Base-by-base conservation (phyloP, 306 rosid genomes). In the Castanea sativa region DNA sequence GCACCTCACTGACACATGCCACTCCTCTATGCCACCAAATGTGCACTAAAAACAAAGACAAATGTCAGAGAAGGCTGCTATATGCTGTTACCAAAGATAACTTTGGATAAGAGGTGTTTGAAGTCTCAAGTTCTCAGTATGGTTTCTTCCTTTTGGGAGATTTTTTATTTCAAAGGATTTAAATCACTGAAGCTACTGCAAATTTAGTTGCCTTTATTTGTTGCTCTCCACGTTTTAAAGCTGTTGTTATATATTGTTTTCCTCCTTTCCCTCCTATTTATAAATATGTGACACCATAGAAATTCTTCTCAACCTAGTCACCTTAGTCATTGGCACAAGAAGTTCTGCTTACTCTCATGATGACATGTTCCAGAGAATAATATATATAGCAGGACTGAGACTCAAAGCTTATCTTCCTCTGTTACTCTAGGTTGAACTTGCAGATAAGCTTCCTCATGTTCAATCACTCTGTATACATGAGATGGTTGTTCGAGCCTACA, bases 401-500 rank as follows among this genome's bases (percentile, higher is more conserved):
- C 73, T 81, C 21, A 56, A 63, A 63, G 45, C 74, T 70, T 3
- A 43, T 73, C 75, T 73, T 79, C 73, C 65, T 78, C 9, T 76
- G 53, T 84, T 27, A 74, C 79, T 55, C 19, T 83, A 95, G 99
- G 98, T 95, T 73, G 97, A 95, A 84, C 98, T 95, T 85, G 92
- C 99, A 21, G 99, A 95, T 82, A 92, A 92, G 86, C 99, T 95
- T 75, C 98, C 99, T 45, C 99, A 95, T 64, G 98, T 95, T 76
- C 98, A 91, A 89, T 95, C 98, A 53, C 93, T 95, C 29, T 95
- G 99, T 60, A 76, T 90, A 77, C 97, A 95, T 70, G 99, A 95
- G 84, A 95, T 95, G 99, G 79, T 92, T 80, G 96, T 95, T 81
- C 91, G 99, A 81, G 94, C 99, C 83, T 95, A 89, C 88, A 95